Evolutionary conservation across 768 basidiomycete species (phyloP).

Genomic region (Panellus pusillus): DNA sequence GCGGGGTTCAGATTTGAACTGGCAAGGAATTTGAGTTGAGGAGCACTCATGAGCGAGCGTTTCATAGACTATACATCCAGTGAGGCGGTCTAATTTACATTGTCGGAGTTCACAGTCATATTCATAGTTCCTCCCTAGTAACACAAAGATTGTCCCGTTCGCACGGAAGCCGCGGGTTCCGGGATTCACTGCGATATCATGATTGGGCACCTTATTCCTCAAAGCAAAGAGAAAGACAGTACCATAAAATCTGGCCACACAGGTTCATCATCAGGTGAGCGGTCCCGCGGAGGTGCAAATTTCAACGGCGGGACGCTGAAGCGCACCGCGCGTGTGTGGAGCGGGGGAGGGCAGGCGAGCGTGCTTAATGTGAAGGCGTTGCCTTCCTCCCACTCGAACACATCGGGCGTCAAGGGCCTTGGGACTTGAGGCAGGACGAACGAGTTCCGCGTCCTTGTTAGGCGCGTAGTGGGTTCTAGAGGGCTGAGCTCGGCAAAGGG

Average conservation of each 20-base stretch:
- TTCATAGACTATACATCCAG: too few relatives aligned
- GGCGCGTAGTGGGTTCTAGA: neutral
- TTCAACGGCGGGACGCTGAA: neutral
- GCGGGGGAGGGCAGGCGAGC: neutral
- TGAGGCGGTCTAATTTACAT: too few relatives aligned
- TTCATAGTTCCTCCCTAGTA: too few relatives aligned
- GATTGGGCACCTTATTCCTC: too few relatives aligned
- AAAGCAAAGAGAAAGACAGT: too few relatives aligned
- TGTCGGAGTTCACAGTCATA: too few relatives aligned
- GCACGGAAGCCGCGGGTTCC: too few relatives aligned
- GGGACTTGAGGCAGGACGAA: conserved; percentile 5
- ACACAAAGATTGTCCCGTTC: too few relatives aligned
- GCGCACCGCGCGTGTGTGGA: neutral
- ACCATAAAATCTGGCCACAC: conserved; percentile 8
- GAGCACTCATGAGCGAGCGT: too few relatives aligned
- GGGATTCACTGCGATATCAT: too few relatives aligned
- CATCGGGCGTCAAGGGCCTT: neutral
- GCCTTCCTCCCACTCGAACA: neutral
- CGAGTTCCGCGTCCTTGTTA: neutral
- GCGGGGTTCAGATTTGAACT: too few relatives aligned
- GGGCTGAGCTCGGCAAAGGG: neutral
- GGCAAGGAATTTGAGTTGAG: too few relatives aligned
- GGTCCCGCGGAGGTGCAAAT: neutral
- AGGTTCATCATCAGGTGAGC: neutral
- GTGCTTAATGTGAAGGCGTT: neutral